Percentiles rank a stretch among this genome's conserved stretches.
These are phyloP conservation scores for Eutrema heterophyllum DNA, from an alignment of 345 rosid species.

Conservation along the genomic window DNA sequence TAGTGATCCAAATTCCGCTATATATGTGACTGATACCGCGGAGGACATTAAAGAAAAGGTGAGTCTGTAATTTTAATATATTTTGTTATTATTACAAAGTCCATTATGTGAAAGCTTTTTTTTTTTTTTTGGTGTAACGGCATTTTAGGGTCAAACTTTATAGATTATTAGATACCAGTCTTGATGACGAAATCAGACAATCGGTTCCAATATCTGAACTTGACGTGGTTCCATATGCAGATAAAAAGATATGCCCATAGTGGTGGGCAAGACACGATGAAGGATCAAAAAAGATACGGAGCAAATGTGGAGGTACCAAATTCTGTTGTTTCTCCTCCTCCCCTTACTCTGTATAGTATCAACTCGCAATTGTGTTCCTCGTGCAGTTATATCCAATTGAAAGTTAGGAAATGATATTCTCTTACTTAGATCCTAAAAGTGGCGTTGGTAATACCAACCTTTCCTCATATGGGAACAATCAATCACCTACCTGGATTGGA, in stretches of 20 bases:
- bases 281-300: slow-evolving; percentile 36
- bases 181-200: not conserved
- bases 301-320: slow-evolving; percentile 79
- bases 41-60: slow-evolving; percentile 79
- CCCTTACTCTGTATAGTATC: too few species aligned
- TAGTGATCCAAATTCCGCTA: slow-evolving; percentile 91
- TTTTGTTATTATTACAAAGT: not conserved
- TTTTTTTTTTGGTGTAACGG: too few species aligned
- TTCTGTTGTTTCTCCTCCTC: not conserved
- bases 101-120: too few species aligned
- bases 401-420: not conserved
- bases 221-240: slow-evolving; percentile 32
- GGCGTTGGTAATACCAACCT: too few species aligned
- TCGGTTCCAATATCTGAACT: not conserved
- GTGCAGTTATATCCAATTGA: not conserved
- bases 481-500: too few species aligned
- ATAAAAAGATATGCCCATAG: slow-evolving; percentile 63
- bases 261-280: slow-evolving; percentile 73
- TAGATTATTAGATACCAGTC: too few species aligned
- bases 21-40: slow-evolving; percentile 79
- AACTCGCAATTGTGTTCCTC: not conserved
- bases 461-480: too few species aligned
- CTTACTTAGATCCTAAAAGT: not conserved
- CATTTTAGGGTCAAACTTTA: too few species aligned
- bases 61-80: slow-evolving; percentile 31